Conservation (phyloP, 148 eudicot species). For the Polygonum maritimum region DNA sequence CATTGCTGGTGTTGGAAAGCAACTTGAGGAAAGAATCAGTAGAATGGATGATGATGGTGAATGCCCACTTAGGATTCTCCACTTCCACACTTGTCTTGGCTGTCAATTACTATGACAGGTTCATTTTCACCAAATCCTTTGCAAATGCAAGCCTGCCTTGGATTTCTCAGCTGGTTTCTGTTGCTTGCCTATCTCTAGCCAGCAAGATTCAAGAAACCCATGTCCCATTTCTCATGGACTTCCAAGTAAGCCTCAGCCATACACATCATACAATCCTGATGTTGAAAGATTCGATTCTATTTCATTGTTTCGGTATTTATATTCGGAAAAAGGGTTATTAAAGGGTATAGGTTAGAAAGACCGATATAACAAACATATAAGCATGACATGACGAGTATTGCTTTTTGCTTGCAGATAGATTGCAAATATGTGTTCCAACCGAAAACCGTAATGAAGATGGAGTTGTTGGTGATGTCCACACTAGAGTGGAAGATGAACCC, state of each 20-base stretch:
- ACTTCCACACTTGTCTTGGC: constrained; percentile 41
- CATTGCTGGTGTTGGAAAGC: constrained; percentile 15
- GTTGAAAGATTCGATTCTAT: too few relatives aligned
- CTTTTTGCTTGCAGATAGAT: constrained; percentile 38
- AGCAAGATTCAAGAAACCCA: constrained; percentile 70
- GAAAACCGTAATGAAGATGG: constrained; percentile 73
- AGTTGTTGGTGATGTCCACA: constrained; percentile 65
- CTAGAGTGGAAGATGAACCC: constrained; percentile 78
- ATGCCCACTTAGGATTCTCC: constrained; percentile 41
- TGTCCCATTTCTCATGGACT: constrained; percentile 55
- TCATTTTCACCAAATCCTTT: background rate
- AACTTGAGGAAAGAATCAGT: constrained; percentile 32
- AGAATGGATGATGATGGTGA: constrained; percentile 57
- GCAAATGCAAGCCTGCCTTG: constrained; percentile 26
- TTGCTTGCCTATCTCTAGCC: constrained; percentile 81
- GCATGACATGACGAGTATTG: background rate
- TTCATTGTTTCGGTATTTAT: too few relatives aligned
- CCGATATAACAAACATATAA: background rate
- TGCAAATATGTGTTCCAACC: constrained; percentile 51
- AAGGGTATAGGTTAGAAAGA: background rate
- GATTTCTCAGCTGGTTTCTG: constrained; percentile 68
- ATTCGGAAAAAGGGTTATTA: too few relatives aligned
- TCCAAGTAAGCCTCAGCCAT: constrained; percentile 44
- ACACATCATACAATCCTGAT: background rate
- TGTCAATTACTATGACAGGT: constrained; percentile 64